phyloP scores from a whole-genome alignment of 768 basidiomycete genomes.

The Cystobasidium tubakii region DNA sequence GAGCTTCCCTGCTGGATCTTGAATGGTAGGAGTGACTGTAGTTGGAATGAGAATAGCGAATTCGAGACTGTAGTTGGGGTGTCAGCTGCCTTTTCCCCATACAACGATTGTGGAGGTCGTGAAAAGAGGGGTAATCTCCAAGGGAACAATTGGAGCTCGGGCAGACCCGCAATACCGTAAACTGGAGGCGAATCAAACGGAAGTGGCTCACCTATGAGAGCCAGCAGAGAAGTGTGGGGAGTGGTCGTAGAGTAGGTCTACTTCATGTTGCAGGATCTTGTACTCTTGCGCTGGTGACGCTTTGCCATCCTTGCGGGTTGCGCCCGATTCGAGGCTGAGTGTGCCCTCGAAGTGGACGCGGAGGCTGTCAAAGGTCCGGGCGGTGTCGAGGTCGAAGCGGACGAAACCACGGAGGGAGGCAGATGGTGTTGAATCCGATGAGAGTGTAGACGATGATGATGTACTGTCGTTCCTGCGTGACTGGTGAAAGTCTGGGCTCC shows the following conservation, averaged over 20 bases:
- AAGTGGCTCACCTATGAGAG: neutral
- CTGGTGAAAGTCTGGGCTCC: neutral
- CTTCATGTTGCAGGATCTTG: neutral
- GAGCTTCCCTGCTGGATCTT: neutral
- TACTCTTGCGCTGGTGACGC: neutral
- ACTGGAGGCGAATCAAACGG: neutral
- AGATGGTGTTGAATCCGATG: neutral
- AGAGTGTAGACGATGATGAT: neutral
- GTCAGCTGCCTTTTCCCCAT: too few species aligned
- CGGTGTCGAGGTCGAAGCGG: neutral
- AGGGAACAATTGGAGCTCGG: neutral
- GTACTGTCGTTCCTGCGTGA: neutral
- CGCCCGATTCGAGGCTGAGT: neutral
- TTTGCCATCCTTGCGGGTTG: neutral
- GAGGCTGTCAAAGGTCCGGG: neutral
- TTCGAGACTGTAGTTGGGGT: neutral
- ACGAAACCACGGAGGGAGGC: constrained; percentile 10
- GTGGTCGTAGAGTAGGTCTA: constrained; percentile 3
- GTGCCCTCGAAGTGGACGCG: neutral
- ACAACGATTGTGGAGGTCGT: neutral
- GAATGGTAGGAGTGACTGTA: neutral
- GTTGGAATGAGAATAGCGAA: constrained; percentile 1
- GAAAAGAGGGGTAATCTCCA: neutral
- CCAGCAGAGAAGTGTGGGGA: neutral
- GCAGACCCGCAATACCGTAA: neutral